Base-by-base conservation (phyloP, 73 alveolate genomes). In the Effrenium voratum region DNA sequence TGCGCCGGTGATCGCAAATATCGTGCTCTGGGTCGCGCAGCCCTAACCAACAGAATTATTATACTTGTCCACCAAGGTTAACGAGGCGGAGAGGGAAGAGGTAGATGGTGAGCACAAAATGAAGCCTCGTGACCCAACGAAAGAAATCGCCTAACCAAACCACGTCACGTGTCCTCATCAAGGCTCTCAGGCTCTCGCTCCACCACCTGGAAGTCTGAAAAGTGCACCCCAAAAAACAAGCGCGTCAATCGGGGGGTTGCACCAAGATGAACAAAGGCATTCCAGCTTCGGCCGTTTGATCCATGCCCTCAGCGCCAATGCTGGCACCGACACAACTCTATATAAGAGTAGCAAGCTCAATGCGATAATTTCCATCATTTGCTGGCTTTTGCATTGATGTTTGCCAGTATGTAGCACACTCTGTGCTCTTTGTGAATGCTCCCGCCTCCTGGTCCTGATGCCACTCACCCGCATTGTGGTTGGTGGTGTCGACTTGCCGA, bases 151-250 rank as follows among this genome's bases (percentile, higher is more conserved):
- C 63, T 19, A 19, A 19, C 63, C 26, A 52, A 6, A 12, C 76
- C 32, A 63, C 76, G 38, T 12, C 26, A 32, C 22, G 13, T 1
- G 68, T 63, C 95, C 95, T 87, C 95, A 63, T 87, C 95, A 45
- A 87, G 77, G 30, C 72, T 72, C 34, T 87, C 95, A 3, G 95
- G 95, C 50, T 87, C 95, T 34, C 95, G 95, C 13, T 87, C 95
- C 24, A 87, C 95, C 38, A 87, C 95, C 95, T 87, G 38, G 46
- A 32, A 6, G n/a, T n/a, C n/a, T n/a, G n/a, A n/a, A n/a, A n/a
- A n/a, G n/a, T n/a, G n/a, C n/a, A n/a, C n/a, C n/a, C n/a, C n/a
- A n/a, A n/a, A n/a, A n/a, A n/a, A n/a, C 19, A 52, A 52, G 66
- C 19, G 19, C 66, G 28, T 52, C 19, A 52, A 52, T 52, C 19